These are phyloP conservation scores for Curvularia lunata DNA, from an alignment of 2,329 filamentous ascomycete genomes.

Conservation along the genomic window DNA sequence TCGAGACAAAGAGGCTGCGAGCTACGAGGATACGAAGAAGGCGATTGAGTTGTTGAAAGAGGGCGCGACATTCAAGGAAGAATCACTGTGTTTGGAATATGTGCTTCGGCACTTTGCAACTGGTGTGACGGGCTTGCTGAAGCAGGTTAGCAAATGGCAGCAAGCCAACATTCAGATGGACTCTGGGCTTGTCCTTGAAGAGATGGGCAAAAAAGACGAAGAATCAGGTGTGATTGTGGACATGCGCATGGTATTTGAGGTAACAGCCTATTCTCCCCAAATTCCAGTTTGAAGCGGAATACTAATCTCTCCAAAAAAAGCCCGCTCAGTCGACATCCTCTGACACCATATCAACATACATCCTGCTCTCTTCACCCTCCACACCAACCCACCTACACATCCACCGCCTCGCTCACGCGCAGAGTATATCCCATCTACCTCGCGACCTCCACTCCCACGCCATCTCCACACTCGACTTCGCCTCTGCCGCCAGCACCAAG, in stretches of 20 bases:
- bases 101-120: constrained; percentile 42
- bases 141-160: constrained; percentile 54
- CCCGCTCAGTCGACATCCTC: not conserved
- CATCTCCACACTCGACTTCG: constrained; percentile 61
- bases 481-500: constrained; percentile 16
- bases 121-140: constrained; percentile 42
- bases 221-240: constrained; percentile 53
- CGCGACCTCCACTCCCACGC: constrained; percentile 45
- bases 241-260: constrained; percentile 63
- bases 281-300: not conserved
- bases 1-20: constrained; percentile 10
- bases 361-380: constrained; percentile 26
- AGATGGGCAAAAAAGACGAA: constrained; percentile 32
- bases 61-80: constrained; percentile 52
- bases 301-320: constrained; percentile 5
- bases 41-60: constrained; percentile 47
- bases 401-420: constrained; percentile 42
- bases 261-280: constrained; percentile 32
- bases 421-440: constrained; percentile 52
- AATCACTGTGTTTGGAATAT: constrained; percentile 51
- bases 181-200: constrained; percentile 63
- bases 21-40: constrained; percentile 45
- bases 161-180: constrained; percentile 67
- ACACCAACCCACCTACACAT: constrained; percentile 23
- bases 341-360: constrained; percentile 36